Evolutionary conservation across 2,329 filamentous ascomycete species (phyloP), one percentile per base, ranked within the genome.

Genomic region (Triangularia verruculosa): DNA sequence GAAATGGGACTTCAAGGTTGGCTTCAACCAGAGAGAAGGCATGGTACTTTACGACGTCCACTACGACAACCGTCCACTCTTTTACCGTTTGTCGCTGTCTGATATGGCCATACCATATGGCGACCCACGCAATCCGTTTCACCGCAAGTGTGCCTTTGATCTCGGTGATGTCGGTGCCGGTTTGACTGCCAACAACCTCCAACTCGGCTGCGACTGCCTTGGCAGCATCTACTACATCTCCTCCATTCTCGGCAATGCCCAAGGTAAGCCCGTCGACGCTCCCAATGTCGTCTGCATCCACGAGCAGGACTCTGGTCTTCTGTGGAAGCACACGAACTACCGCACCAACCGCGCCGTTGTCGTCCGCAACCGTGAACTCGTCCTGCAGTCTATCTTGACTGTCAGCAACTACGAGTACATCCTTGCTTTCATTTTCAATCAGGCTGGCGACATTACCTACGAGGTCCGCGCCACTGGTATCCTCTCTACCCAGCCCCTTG

Each of bases 401-500:
- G 80, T 90, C 1, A 85, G 85, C 20, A 90, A 91, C 75, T 90
- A 91, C 76, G 88, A 90, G 70, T 90, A 90, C 71, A 82, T 89
- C 47, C 84, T 90, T 63, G 82, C 83, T 1, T 89, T 82, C 74
- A 83, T 86, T 66, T 85, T 91, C 64, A 84, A 89, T 70, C 86
- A 86, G 53, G 80, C 84, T 0, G 88, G 84, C 8, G 85, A 83
- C 11, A 80, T 90, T 68, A 80, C 79, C 0, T 77, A 88, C 62
- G 87, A 90, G 72, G 83, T 82, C 0, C 81, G 87, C 0, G 88
- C 88, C 0, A 90, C 88, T 0, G 88, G 89, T 1, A 88, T 91
- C 61, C 80, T 91, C 4, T 83, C 79, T 4, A 83, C 82, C 3
- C 68, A 75, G 64, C 68, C 76, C 0, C 78, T 86, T 57, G 81